These are phyloP conservation scores for Stephanodiscus triporus DNA, from an alignment of 108 stramenopile species.

Conservation along the genomic window DNA sequence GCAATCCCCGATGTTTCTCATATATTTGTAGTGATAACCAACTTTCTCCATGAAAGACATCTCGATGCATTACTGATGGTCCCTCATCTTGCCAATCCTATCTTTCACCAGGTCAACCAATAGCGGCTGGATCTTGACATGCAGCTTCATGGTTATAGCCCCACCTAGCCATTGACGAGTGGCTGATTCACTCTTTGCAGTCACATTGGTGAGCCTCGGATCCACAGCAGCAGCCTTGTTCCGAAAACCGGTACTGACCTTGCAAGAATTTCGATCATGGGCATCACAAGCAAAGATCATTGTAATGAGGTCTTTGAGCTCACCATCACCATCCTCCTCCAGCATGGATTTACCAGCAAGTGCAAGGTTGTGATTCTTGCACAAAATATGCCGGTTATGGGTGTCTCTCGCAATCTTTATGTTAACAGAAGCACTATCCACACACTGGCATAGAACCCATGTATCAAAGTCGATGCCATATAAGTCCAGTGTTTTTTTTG, in stretches of 20 bases:
- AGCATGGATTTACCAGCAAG: too few species aligned
- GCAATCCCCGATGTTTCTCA: neutral
- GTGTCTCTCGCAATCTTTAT: too few species aligned
- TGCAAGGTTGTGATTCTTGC: too few species aligned
- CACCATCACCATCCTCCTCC: neutral
- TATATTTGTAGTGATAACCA: constrained; percentile 11
- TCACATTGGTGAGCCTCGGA: constrained; percentile 8
- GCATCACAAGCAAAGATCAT: neutral
- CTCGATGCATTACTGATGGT: constrained; percentile 8
- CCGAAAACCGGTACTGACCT: constrained; percentile 12
- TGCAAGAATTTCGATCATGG: constrained; percentile 12
- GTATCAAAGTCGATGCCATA: too few species aligned
- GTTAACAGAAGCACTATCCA: too few species aligned
- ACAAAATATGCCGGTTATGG: too few species aligned
- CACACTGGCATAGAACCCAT: too few species aligned
- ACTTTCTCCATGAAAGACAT: constrained; percentile 1
- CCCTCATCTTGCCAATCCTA: constrained; percentile 8
- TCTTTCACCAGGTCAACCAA: neutral
- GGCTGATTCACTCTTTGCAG: constrained; percentile 13
- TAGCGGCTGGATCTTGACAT: neutral
- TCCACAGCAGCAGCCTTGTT: constrained; percentile 11
- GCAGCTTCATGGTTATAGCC: constrained; percentile 4
- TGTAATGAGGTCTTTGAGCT: neutral
- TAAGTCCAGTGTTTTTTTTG: neutral
- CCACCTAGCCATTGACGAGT: constrained; percentile 18